Conservation (phyloP, 148 eudicot species). For the Nyssa sinensis region DNA sequence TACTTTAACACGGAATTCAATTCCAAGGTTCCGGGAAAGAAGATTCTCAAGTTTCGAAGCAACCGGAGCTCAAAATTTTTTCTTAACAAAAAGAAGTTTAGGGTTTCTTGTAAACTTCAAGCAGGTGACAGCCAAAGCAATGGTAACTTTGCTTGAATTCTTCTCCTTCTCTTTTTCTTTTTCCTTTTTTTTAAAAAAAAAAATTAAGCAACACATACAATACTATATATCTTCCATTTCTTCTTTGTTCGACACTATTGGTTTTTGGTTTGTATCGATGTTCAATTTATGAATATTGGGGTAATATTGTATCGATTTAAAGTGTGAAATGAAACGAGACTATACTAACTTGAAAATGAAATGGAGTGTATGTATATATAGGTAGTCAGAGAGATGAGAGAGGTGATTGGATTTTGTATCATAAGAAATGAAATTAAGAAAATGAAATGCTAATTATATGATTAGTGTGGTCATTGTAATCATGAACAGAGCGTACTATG, state of each 20-base stretch:
- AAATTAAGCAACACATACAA: neutral
- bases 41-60: constrained; percentile 22
- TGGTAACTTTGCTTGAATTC: constrained; percentile 28
- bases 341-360: neutral
- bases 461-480: neutral
- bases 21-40: constrained; percentile 18
- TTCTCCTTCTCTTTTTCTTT: neutral
- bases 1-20: constrained; percentile 33
- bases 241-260: neutral
- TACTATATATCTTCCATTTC: too few relatives aligned
- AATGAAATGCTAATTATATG: neutral
- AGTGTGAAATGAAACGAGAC: neutral
- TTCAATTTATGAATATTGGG: neutral
- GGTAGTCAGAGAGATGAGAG: too few relatives aligned
- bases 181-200: neutral
- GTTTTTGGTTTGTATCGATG: neutral
- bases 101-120: constrained; percentile 48
- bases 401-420: neutral
- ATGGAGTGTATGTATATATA: too few relatives aligned
- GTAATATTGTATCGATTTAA: neutral
- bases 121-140: constrained; percentile 45
- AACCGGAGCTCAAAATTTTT: constrained; percentile 12
- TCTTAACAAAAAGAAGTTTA: constrained; percentile 29
- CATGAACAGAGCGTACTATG: neutral
- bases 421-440: neutral